These are phyloP conservation scores for Inga leiocalycina DNA, from an alignment of 306 rosid genomes.

Conservation along the genomic window DNA sequence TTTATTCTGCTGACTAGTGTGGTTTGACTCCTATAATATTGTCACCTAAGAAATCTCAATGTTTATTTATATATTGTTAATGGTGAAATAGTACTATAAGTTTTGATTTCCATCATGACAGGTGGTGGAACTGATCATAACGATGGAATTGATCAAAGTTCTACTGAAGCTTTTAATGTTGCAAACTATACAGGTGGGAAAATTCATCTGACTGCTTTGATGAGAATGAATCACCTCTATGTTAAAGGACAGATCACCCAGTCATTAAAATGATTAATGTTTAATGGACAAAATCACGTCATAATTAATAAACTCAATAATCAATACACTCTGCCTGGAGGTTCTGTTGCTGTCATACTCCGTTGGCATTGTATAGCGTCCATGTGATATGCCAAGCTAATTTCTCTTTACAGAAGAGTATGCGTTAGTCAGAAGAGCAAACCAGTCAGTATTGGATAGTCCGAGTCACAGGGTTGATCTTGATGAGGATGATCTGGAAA, in stretches of 20 bases:
- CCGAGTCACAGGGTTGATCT: conserved; percentile 53
- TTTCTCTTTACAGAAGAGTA: conserved; percentile 40
- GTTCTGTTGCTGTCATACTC: conserved; percentile 8
- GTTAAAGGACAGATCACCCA: conserved; percentile 20
- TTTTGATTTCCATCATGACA: conserved; percentile 36
- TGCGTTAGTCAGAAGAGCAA: conserved; percentile 36
- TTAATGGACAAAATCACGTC: not conserved
- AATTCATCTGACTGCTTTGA: conserved; percentile 29
- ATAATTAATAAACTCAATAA: conserved; percentile 26
- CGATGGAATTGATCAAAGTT: conserved; percentile 22
- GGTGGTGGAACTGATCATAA: conserved; percentile 36
- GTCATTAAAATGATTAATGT: conserved; percentile 1
- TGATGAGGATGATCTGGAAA: conserved; percentile 67
- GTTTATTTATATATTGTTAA: not conserved
- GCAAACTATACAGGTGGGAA: conserved; percentile 36
- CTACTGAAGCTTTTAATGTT: conserved; percentile 32
- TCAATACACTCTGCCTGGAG: conserved; percentile 14
- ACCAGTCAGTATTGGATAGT: conserved; percentile 33
- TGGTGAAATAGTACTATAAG: conserved; percentile 20
- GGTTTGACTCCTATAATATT: conserved; percentile 16
- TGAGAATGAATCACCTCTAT: conserved; percentile 34
- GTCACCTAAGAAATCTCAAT: not conserved
- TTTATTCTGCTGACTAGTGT: not conserved
- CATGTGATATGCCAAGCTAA: conserved; percentile 31
- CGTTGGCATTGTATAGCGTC: conserved; percentile 6